Percentiles rank a stretch among this genome's conserved stretches.
Evolutionary conservation across 768 basidiomycete genomes (phyloP).

Genomic region (Termitomyces sp.): DNA sequence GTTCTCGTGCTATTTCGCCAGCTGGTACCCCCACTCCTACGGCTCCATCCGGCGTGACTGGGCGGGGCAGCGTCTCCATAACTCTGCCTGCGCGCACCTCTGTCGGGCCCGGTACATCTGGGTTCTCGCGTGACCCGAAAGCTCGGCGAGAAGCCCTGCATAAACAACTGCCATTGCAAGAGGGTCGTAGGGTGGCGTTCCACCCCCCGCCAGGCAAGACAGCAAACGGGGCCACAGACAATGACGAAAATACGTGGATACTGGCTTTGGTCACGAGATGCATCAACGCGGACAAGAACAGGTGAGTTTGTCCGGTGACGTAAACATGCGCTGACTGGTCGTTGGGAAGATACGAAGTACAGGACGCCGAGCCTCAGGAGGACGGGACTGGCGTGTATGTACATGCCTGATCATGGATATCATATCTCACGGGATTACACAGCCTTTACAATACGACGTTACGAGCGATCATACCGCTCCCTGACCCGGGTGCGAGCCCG

Average conservation of each 20-base stretch:
- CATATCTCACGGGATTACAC: conserved; percentile 5
- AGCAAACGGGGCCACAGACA: conserved; percentile 27
- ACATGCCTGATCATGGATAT: neutral
- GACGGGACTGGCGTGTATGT: conserved; percentile 63
- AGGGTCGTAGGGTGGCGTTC: conserved; percentile 78
- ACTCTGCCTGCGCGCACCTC: conserved; percentile 54
- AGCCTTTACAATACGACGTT: conserved; percentile 69
- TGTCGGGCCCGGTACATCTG: conserved; percentile 44
- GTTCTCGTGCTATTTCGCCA: conserved; percentile 68
- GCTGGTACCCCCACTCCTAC: conserved; percentile 45
- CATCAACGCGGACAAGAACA: conserved; percentile 67
- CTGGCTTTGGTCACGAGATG: conserved; percentile 69
- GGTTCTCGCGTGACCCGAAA: conserved; percentile 62
- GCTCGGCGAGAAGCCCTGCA: conserved; percentile 55
- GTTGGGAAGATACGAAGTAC: conserved; percentile 68
- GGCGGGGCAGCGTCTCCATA: conserved; percentile 45
- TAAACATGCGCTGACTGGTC: neutral
- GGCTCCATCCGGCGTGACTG: conserved; percentile 23
- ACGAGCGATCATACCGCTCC: conserved; percentile 71
- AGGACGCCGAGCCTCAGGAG: conserved; percentile 80
- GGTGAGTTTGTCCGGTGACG: conserved; percentile 25
- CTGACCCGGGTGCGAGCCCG: conserved; percentile 57
- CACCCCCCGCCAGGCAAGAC: conserved; percentile 60
- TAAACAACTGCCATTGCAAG: conserved; percentile 62
- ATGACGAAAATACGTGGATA: conserved; percentile 69